Conservation (phyloP, 2,329 filamentous ascomycete species). For the Colletotrichum camelliae region DNA sequence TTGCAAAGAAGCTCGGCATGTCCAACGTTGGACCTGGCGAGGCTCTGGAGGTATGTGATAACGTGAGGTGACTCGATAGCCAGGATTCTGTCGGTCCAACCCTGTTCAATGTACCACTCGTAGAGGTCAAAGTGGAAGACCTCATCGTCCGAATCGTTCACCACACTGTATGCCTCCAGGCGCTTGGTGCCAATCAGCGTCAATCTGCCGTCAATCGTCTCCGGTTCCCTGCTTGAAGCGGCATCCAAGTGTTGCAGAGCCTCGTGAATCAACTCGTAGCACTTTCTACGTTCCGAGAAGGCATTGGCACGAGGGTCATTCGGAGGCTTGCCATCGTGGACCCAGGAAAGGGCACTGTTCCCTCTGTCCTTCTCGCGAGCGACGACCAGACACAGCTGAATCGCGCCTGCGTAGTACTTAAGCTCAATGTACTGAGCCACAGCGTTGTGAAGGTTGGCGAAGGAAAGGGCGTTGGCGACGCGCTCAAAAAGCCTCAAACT, state of each 20-base stretch:
- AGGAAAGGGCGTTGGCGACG: constrained; percentile 82
- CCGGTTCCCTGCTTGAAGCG: constrained; percentile 70
- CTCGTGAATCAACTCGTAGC: constrained; percentile 88
- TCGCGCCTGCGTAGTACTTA: constrained; percentile 92
- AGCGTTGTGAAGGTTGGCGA: constrained; percentile 79
- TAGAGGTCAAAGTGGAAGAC: constrained; percentile 97
- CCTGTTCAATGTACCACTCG: constrained; percentile 91
- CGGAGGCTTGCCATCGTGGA: constrained; percentile 80
- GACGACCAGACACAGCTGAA: constrained; percentile 83
- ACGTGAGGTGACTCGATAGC: constrained; percentile 86
- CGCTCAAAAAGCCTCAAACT: constrained; percentile 88
- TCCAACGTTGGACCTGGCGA: constrained; percentile 72
- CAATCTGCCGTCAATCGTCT: constrained; percentile 77
- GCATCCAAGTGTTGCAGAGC: constrained; percentile 80
- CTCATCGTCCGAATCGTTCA: constrained; percentile 87
- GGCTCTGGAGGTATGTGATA: constrained; percentile 81
- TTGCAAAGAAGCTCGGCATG: constrained; percentile 92
- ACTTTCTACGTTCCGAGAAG: constrained; percentile 75
- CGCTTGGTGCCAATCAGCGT: constrained; percentile 80
- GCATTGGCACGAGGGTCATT: constrained; percentile 72
- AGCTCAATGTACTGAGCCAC: constrained; percentile 80
- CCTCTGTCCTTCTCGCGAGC: constrained; percentile 86
- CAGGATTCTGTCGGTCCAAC: constrained; percentile 85
- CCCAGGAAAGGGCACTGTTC: constrained; percentile 83
- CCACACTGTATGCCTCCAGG: constrained; percentile 87